phyloP scores from a whole-genome alignment of 2,329 filamentous ascomycete genomes.

The Xylaria hypoxylon region DNA sequence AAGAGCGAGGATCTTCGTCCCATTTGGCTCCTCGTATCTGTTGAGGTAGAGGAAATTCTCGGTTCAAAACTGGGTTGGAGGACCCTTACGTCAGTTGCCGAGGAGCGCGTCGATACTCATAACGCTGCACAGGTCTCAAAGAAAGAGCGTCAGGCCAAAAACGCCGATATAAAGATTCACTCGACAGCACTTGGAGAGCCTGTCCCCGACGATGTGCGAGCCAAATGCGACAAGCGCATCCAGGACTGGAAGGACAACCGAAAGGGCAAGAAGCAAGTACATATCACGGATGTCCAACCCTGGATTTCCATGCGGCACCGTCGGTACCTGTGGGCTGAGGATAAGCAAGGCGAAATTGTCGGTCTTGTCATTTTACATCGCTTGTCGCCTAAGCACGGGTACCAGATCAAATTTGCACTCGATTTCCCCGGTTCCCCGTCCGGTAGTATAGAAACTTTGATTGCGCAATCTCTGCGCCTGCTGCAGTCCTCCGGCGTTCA shows the following conservation, averaged over 20 bases:
- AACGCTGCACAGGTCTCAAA: constrained; percentile 71
- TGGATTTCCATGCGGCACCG: constrained; percentile 88
- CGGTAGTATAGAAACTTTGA: constrained; percentile 86
- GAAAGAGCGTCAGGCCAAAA: constrained; percentile 81
- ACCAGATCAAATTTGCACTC: constrained; percentile 96
- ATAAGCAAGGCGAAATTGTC: constrained; percentile 76
- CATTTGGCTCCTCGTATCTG: constrained; percentile 88
- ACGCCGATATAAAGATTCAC: constrained; percentile 73
- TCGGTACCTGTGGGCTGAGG: constrained; percentile 85
- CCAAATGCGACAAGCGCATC: constrained; percentile 78
- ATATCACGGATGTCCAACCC: constrained; percentile 88
- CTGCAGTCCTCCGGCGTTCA: constrained; percentile 69
- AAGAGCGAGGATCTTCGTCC: constrained; percentile 78
- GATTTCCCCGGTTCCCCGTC: constrained; percentile 90
- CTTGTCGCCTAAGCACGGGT: constrained; percentile 82
- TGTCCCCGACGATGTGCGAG: constrained; percentile 73
- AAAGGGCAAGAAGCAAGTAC: constrained; percentile 84
- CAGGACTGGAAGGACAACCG: constrained; percentile 82
- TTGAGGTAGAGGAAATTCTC: constrained; percentile 81
- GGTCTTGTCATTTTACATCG: constrained; percentile 86
- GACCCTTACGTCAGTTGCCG: constrained; percentile 86
- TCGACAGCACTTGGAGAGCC: constrained; percentile 75
- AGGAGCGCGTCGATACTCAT: constrained; percentile 86
- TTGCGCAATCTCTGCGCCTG: constrained; percentile 65
- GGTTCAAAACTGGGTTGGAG: constrained; percentile 87